These are phyloP conservation scores for Ceratocystis destructans DNA, from an alignment of 2,329 filamentous ascomycete genomes.

Conservation along the genomic window DNA sequence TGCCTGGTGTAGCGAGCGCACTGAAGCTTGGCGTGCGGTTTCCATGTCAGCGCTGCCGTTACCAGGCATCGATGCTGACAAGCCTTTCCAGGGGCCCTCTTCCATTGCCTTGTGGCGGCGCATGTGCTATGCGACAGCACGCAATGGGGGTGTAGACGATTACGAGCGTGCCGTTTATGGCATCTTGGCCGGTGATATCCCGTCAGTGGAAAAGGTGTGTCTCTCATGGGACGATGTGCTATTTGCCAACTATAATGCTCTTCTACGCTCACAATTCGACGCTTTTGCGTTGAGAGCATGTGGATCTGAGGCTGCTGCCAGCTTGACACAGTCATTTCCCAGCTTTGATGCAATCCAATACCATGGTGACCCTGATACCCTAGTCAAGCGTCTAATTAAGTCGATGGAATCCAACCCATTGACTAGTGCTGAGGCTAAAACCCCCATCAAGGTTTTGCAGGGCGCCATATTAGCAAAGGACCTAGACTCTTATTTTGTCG, in stretches of 20 bases:
- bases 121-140: slow-evolving; percentile 59
- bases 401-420: slow-evolving; percentile 43
- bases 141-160: slow-evolving; percentile 54
- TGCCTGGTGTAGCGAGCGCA: slow-evolving; percentile 74
- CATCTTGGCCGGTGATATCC: slow-evolving; percentile 70
- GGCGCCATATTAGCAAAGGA: slow-evolving; percentile 57
- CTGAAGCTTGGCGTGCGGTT: slow-evolving; percentile 79
- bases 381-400: slow-evolving; percentile 46
- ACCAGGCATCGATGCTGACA: slow-evolving; percentile 32
- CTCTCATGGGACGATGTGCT: slow-evolving; percentile 73
- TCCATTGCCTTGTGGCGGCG: slow-evolving; percentile 56
- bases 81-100: slow-evolving; percentile 30
- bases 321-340: slow-evolving; percentile 44
- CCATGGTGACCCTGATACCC: slow-evolving; percentile 40
- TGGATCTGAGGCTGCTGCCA: slow-evolving; percentile 38
- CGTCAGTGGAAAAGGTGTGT: slow-evolving; percentile 63
- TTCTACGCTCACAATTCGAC: slow-evolving; percentile 68
- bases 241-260: slow-evolving; percentile 77
- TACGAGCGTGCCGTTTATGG: slow-evolving; percentile 87
- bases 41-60: slow-evolving; percentile 63
- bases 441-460: slow-evolving; percentile 62
- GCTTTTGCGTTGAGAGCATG: slow-evolving; percentile 47
- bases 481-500: slow-evolving; percentile 41
- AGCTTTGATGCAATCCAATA: slow-evolving; percentile 52
- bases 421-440: slow-evolving; percentile 44